Evolutionary conservation across 2,329 filamentous ascomycete genomes (phyloP).

Genomic region (Arachnomyces sp.): DNA sequence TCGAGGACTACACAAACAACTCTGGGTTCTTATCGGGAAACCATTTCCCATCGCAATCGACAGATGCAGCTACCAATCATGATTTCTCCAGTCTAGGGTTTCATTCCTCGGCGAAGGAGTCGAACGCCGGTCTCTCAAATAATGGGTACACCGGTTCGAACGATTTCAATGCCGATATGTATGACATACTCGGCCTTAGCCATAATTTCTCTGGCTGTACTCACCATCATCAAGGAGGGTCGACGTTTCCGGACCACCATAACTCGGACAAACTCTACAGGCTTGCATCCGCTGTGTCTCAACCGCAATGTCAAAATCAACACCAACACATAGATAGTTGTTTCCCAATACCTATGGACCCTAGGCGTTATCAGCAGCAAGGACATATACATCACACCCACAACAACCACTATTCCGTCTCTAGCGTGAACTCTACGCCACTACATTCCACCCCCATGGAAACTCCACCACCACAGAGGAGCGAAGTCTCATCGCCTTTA

Average conservation of each 20-base stretch:
- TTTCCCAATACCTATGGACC: conserved; percentile 20
- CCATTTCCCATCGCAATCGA: conserved; percentile 12
- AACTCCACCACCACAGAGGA: conserved; percentile 30
- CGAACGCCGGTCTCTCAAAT: conserved; percentile 16
- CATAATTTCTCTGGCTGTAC: conserved; percentile 17
- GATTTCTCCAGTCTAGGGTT: conserved; percentile 23
- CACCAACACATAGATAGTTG: conserved; percentile 23
- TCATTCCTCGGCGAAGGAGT: conserved; percentile 23
- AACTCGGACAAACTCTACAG: conserved; percentile 17
- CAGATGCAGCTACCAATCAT: background rate
- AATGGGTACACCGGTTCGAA: conserved; percentile 20
- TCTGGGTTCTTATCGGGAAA: conserved; percentile 5
- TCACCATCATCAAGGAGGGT: conserved; percentile 4
- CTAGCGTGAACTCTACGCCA: no score
- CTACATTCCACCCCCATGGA: conserved; percentile 22
- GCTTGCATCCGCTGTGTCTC: conserved; percentile 15
- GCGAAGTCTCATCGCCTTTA: conserved; percentile 26
- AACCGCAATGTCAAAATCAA: conserved; percentile 26
- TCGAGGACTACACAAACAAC: no score
- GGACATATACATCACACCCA: conserved; percentile 5
- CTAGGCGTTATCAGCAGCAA: conserved; percentile 14
- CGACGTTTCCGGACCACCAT: conserved; percentile 1
- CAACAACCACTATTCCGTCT: background rate
- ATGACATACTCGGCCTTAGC: conserved; percentile 30
- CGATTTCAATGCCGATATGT: conserved; percentile 27